phyloP scores from a whole-genome alignment of 768 basidiomycete genomes.

The Thelephora aurantiotincta region DNA sequence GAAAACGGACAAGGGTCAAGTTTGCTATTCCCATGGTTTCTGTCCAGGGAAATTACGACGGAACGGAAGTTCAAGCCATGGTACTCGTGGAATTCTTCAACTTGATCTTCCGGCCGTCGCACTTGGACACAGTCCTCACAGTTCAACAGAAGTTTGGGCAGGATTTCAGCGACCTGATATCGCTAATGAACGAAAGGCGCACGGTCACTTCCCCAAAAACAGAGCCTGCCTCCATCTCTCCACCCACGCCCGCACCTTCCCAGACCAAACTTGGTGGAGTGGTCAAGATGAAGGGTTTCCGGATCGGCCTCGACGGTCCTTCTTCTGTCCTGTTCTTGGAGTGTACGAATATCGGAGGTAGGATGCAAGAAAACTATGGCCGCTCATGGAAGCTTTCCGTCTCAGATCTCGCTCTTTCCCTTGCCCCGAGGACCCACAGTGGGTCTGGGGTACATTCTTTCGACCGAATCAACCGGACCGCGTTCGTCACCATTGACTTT shows the following conservation, averaged over 20 bases:
- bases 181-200: constrained; percentile 50
- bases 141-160: constrained; percentile 86
- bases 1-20: constrained; percentile 26
- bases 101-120: constrained; percentile 62
- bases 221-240: background rate
- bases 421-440: constrained; percentile 42
- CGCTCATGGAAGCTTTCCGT: constrained; percentile 56
- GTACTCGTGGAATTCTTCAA: constrained; percentile 56
- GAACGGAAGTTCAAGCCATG: constrained; percentile 32
- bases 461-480: constrained; percentile 53
- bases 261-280: constrained; percentile 30
- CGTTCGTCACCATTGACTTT: constrained; percentile 76
- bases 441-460: constrained; percentile 22
- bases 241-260: constrained; percentile 8
- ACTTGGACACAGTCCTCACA: constrained; percentile 71
- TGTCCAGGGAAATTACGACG: constrained; percentile 43
- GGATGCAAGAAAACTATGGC: constrained; percentile 30
- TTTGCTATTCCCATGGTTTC: constrained; percentile 54
- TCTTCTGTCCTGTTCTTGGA: constrained; percentile 64
- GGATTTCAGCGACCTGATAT: constrained; percentile 72
- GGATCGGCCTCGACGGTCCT: constrained; percentile 61
- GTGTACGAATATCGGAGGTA: constrained; percentile 60
- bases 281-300: constrained; percentile 66
- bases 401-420: constrained; percentile 69
- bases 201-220: constrained; percentile 2